Base-by-base conservation (phyloP, 768 basidiomycete genomes). In the Coprinellus micaceus region DNA sequence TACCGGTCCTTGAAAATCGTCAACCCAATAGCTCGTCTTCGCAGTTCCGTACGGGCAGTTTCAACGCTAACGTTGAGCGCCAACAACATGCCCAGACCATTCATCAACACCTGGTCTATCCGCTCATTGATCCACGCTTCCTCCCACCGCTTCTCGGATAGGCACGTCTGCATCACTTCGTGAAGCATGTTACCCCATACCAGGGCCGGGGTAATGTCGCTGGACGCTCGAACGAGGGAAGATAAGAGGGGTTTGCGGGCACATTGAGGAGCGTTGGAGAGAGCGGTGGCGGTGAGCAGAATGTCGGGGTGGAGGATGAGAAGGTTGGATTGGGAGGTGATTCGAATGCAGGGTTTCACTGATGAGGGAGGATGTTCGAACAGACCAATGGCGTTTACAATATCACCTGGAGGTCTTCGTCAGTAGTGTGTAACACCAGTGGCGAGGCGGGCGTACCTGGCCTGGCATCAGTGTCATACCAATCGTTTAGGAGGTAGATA, bases 171-270 rank as follows among this genome's bases (percentile, higher is more conserved):
- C 75, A 97, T 83, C 30, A 98, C 86, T 61, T 93, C 87, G 63
- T 99, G 97, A 4, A 97, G 79, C 70, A 98, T 85, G 63, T 88
- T 97, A 36, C 97, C 97, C 85, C 94, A 98, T 0, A 96, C 77
- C 11, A 91, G 76, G 4, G 86, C 77, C 2, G 89, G 86, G 0
- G 85, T 83, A 13, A 73, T 71, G 58, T 86, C 85, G 5, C 79
- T 82, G 0, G 78, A 73, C 0, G 84, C 80, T 37, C 81, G 83
- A 41, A 88, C 70, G 51, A 87, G 75, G 41, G 76, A 73, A 40
- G 83, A 84, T 28, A 99, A 74, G n/a, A 98, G 76, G 0, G 96
- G 91, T 69, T 88, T 91, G 10, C 97, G 86, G 21, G 83, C 72
- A 68, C 97, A 99, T 62, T 87, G 84, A 1, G 89, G 77, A 0